A percentile compares a stretch with the other conserved stretches of the same genome.
Conservation (phyloP, 169 alveolate genomes). For the Plasmodium cynomolgi region DNA sequence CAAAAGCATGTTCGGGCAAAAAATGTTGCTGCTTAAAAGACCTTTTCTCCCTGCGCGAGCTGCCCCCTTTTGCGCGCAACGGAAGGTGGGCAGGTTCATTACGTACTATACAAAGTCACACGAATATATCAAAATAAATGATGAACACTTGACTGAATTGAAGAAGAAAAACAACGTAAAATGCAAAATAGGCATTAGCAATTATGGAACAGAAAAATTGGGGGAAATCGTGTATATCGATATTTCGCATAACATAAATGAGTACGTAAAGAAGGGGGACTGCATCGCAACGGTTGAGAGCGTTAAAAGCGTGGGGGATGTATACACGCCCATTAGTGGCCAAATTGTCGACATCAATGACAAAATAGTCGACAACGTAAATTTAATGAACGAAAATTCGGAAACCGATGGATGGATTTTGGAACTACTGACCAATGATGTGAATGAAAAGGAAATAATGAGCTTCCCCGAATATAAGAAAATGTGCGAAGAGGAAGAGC, state of each 20-base stretch:
- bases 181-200: slow-evolving; percentile 82
- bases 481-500: slow-evolving; percentile 67
- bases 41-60: not conserved
- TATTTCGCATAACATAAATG: slow-evolving; percentile 74
- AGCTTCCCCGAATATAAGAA: slow-evolving; percentile 59
- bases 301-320: slow-evolving; percentile 85
- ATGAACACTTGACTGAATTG: slow-evolving; percentile 15
- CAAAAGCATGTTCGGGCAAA: slow-evolving; percentile 4
- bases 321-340: slow-evolving; percentile 82
- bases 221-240: slow-evolving; percentile 85
- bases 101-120: slow-evolving; percentile 72
- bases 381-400: slow-evolving; percentile 76
- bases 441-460: slow-evolving; percentile 70
- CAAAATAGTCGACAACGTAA: slow-evolving; percentile 72
- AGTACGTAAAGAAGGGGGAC: slow-evolving; percentile 76
- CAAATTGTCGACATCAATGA: slow-evolving; percentile 77
- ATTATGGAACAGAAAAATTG: slow-evolving; percentile 80
- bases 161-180: slow-evolving; percentile 26
- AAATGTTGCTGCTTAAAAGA: slow-evolving; percentile 8
- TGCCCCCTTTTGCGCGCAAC: not conserved
- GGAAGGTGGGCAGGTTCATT: not conserved
- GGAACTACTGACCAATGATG: slow-evolving; percentile 62
- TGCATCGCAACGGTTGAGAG: slow-evolving; percentile 82
- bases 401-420: slow-evolving; percentile 84
- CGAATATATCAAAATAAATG: slow-evolving; percentile 60